Evolutionary conservation across 1,284 basidiomycete genomes (phyloP), one percentile per base, ranked within the genome.

Genomic region (Trametes versicolor): DNA sequence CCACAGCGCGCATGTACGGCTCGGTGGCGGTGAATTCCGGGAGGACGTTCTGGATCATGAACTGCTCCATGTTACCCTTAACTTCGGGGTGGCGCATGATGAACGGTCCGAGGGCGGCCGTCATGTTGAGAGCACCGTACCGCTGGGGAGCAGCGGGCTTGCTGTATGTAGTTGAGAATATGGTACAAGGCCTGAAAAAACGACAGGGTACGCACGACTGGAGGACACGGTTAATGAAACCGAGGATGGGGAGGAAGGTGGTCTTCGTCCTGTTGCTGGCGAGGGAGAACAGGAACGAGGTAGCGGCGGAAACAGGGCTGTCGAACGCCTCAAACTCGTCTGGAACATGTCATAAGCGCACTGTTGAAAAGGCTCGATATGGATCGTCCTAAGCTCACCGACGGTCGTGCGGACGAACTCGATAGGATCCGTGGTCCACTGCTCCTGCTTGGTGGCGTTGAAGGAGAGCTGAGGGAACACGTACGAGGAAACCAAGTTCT

Each of bases 381-480:
- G 45, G 50, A 13, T 13, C 17, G 13, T 41, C 29, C 6, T 29
- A 6, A 15, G 80, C 87, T 59, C 66, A 93, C 93, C 93, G 48
- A 90, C 85, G 59, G 86, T 85, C 60, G 85, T 82, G 19, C 92
- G 87, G 62, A 94, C 80, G 72, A 93, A 96, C 65, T 96, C 94
- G 36, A 92, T 82, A 2, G 93, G 92, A 73, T 96, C 94, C 19
- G 80, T 80, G 64, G 89, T 84, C 91, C 94, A 96, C 17, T 90
- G 80, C 55, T 87, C 83, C 71, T 88, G 82, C 73, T 89, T 89
- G 0, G 83, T 78, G 12, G 87, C 78, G 23, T 87, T 92, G 80
- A 95, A 94, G 39, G 88, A 91, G 23, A 96, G 83, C 71, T 93
- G 90, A n/a, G 94, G 93, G 82, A 95, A 96, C 9, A 93, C 87